Evolutionary conservation across 2,329 filamentous ascomycete genomes (phyloP).

Genomic region (Thyridium curvatum): DNA sequence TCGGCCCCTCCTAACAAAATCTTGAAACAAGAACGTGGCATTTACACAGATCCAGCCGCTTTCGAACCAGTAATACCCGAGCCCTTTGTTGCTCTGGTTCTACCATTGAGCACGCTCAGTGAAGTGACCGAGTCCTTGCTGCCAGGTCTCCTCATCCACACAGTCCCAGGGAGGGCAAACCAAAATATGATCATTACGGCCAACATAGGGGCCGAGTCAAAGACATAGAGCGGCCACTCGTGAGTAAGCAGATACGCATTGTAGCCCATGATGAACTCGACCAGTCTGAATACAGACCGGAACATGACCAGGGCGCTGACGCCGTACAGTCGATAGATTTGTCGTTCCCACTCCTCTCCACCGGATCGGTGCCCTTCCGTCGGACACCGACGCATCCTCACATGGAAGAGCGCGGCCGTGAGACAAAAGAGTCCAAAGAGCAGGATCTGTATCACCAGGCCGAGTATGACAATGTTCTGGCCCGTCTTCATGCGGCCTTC

Average conservation of each 20-base stretch:
- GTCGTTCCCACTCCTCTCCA: constrained; percentile 14
- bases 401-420: constrained; percentile 41
- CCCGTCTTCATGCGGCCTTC: constrained; percentile 23
- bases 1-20: too few species aligned
- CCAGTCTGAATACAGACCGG: constrained; percentile 26
- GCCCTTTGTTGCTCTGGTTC: too few species aligned
- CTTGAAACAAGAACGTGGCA: too few species aligned
- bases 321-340: constrained; percentile 12
- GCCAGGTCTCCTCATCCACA: too few species aligned
- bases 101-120: too few species aligned
- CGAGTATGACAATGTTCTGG: constrained; percentile 48
- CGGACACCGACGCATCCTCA: constrained; percentile 8
- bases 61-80: too few species aligned
- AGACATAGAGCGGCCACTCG: constrained; percentile 22
- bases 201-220: constrained; percentile 22
- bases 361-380: neutral
- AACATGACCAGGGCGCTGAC: constrained; percentile 24
- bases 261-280: constrained; percentile 28
- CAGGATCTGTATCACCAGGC: constrained; percentile 50
- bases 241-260: constrained; percentile 18
- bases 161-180: too few species aligned
- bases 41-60: too few species aligned
- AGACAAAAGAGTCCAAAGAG: constrained; percentile 50
- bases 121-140: too few species aligned
- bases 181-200: constrained; percentile 9